Evolutionary conservation across 306 rosid genomes (phyloP).

Genomic region (Albizia julibrissin): DNA sequence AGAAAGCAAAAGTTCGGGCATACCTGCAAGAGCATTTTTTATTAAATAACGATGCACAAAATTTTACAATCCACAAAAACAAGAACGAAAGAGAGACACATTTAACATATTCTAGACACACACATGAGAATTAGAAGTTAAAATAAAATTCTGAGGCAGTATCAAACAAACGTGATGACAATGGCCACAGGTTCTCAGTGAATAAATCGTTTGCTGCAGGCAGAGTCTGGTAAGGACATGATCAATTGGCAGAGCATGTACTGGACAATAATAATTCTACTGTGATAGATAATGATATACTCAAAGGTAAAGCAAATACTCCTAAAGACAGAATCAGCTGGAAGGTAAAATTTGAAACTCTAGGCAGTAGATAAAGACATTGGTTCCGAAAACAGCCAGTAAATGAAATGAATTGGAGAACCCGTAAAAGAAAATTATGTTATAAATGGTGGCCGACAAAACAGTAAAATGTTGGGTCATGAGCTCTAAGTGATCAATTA

Average conservation of each 20-base stretch:
- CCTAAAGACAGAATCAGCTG: neutral
- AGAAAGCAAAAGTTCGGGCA: slow-evolving; percentile 94
- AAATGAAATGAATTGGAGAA: neutral
- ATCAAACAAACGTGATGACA: neutral
- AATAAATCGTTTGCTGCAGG: neutral
- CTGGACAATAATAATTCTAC: neutral
- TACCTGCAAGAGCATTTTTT: slow-evolving; percentile 55
- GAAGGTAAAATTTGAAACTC: neutral
- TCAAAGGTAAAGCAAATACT: neutral
- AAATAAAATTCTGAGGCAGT: neutral
- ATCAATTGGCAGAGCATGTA: neutral
- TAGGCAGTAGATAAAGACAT: neutral
- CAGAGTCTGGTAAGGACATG: neutral
- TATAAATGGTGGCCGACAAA: neutral
- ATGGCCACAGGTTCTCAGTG: neutral
- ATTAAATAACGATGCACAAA: slow-evolving; percentile 19
- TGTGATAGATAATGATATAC: neutral
- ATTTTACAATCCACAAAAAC: slow-evolving; percentile 4
- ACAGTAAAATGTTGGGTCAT: slow-evolving; percentile 1
- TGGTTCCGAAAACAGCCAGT: neutral
- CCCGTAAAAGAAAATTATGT: neutral
- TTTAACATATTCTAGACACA: neutral
- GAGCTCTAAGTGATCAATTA: neutral
- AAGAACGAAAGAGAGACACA: slow-evolving; percentile 1
- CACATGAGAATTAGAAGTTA: neutral